These are phyloP conservation scores for Asterionellopsis glacialis DNA, from an alignment of 108 stramenopile genomes.

Conservation along the genomic window DNA sequence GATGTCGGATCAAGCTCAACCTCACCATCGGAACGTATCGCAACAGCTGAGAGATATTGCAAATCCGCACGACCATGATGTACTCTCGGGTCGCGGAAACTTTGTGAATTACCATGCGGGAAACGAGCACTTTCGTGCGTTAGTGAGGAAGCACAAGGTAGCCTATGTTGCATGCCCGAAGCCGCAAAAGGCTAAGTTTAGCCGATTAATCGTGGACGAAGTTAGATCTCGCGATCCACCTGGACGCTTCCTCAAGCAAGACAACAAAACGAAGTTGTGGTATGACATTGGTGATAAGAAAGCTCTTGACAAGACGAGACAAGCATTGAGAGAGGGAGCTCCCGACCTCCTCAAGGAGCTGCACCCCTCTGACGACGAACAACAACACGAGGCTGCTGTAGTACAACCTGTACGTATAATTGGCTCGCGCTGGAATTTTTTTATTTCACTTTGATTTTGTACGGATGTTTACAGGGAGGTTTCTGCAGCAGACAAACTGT, in stretches of 20 bases:
- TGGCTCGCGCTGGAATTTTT: background rate
- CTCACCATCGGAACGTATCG: background rate
- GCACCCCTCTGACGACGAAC: slow-evolving; percentile 10
- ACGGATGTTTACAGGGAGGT: background rate
- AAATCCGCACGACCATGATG: slow-evolving; percentile 63
- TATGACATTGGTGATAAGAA: slow-evolving; percentile 88
- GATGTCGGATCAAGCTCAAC: too few relatives aligned
- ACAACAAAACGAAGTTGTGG: slow-evolving; percentile 72
- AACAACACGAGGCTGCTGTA: background rate
- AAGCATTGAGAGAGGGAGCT: slow-evolving; percentile 83
- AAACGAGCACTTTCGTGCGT: slow-evolving; percentile 71
- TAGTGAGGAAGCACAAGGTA: slow-evolving; percentile 70
- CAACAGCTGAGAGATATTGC: slow-evolving; percentile 40
- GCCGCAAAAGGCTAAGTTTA: slow-evolving; percentile 68
- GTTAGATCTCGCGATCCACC: slow-evolving; percentile 63
- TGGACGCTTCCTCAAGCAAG: slow-evolving; percentile 85
- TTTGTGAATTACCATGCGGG: slow-evolving; percentile 81
- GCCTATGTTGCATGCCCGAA: slow-evolving; percentile 79
- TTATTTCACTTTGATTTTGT: background rate
- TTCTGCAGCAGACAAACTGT: background rate
- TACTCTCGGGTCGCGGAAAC: slow-evolving; percentile 78
- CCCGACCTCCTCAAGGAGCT: slow-evolving; percentile 67
- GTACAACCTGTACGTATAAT: background rate
- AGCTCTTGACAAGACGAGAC: slow-evolving; percentile 81
- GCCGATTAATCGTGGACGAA: slow-evolving; percentile 69